Conservation (phyloP, 1,284 basidiomycete genomes). For the Fomitopsis pinicola region DNA sequence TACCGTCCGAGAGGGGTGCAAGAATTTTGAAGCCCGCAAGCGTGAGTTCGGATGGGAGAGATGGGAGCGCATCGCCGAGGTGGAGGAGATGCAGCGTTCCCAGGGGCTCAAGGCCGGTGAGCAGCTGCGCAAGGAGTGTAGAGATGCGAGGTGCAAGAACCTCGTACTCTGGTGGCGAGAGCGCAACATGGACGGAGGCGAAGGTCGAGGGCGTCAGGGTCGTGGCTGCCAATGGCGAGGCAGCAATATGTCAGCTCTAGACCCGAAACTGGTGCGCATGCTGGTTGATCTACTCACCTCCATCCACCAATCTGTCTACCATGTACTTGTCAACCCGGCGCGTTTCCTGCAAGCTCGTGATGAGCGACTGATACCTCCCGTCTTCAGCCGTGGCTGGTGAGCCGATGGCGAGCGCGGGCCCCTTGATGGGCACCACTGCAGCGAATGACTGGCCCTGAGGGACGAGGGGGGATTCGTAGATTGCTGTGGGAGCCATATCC, state of each 20-base stretch:
- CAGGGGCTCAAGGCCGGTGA: conserved; percentile 52
- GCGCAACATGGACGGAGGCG: conserved; percentile 59
- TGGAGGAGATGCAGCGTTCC: conserved; percentile 67
- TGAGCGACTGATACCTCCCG: conserved; percentile 68
- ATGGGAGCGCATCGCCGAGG: conserved; percentile 38
- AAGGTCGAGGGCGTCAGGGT: conserved; percentile 52
- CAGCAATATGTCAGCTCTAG: conserved; percentile 9
- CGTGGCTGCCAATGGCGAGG: conserved; percentile 42
- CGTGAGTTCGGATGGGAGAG: conserved; percentile 53
- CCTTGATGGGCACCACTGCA: conserved; percentile 26
- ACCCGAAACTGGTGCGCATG: not conserved
- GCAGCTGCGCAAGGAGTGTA: conserved; percentile 53
- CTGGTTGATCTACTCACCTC: conserved; percentile 43
- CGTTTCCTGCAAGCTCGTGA: conserved; percentile 51
- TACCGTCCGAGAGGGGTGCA: conserved; percentile 34
- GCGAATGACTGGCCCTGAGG: conserved; percentile 16
- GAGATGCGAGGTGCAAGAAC: conserved; percentile 48
- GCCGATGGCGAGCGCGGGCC: conserved; percentile 62
- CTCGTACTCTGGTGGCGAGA: conserved; percentile 59
- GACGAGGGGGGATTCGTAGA: conserved; percentile 30
- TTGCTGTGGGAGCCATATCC: conserved; percentile 59
- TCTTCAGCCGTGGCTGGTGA: conserved; percentile 71
- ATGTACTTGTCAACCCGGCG: conserved; percentile 66
- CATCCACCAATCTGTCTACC: conserved; percentile 71
- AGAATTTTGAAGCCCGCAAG: conserved; percentile 60